Evolutionary conservation across 2,329 filamentous ascomycete genomes (phyloP).

Genomic region (Hortaea sp.): DNA sequence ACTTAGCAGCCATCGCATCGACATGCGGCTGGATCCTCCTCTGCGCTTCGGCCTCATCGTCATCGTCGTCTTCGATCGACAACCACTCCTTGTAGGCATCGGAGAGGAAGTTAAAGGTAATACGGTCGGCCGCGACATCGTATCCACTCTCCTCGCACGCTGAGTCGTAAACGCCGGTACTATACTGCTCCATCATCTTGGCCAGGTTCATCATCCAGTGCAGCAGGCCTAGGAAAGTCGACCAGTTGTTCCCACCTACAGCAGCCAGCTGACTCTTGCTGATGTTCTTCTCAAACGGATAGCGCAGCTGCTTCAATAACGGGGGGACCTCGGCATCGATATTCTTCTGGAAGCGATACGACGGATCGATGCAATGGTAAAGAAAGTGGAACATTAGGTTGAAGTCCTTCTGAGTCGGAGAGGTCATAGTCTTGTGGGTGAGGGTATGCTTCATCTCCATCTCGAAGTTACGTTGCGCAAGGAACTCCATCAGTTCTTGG

Average conservation of each 20-base stretch:
- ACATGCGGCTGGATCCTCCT: conserved; percentile 73
- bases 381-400: conserved; percentile 97
- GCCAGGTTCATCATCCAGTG: conserved; percentile 99
- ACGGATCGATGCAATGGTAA: conserved; percentile 90
- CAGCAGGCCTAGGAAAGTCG: conserved; percentile 80
- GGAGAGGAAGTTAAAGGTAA: conserved; percentile 88
- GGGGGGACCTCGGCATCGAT: conserved; percentile 93
- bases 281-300: conserved; percentile 90
- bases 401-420: conserved; percentile 96
- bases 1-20: conserved; percentile 76
- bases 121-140: conserved; percentile 79
- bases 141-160: conserved; percentile 80
- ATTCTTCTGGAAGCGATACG: conserved; percentile 83
- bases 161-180: conserved; percentile 71
- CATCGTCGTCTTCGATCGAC: conserved; percentile 66
- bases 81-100: conserved; percentile 90
- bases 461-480: conserved; percentile 90
- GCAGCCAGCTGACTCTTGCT: conserved; percentile 93
- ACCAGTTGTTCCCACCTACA: conserved; percentile 95
- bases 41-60: conserved; percentile 73
- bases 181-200: conserved; percentile 82
- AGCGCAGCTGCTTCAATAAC: conserved; percentile 83
- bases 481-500: conserved; percentile 82
- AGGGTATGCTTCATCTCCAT: conserved; percentile 93
- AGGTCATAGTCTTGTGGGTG: conserved; percentile 83